phyloP scores from a whole-genome alignment of 1,139 yeast genomes.

The Kodamaea sp. region DNA sequence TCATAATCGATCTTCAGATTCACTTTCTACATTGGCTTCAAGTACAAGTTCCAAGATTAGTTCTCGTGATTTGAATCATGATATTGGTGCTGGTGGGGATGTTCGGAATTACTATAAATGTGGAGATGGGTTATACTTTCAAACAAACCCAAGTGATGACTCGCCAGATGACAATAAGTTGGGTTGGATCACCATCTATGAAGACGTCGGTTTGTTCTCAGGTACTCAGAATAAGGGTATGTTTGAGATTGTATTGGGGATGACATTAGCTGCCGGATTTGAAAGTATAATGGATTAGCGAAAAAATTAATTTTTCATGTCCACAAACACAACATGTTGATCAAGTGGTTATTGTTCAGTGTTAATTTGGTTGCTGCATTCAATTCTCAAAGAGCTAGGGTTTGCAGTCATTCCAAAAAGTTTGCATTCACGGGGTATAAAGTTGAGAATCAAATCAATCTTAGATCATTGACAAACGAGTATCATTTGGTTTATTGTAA shows the following conservation, averaged over 20 bases:
- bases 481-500: constrained; percentile 28
- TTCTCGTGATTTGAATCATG: constrained; percentile 16
- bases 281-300: constrained; percentile 23
- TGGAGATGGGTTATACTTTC: constrained; percentile 53
- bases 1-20: constrained; percentile 5
- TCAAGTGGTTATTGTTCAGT: background rate
- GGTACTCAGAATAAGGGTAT: constrained; percentile 31
- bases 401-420: constrained; percentile 6
- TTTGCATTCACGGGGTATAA: constrained; percentile 33
- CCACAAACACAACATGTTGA: background rate
- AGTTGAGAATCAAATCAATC: constrained; percentile 25
- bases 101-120: constrained; percentile 40
- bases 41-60: constrained; percentile 1
- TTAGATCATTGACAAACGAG: constrained; percentile 13
- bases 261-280: constrained; percentile 53
- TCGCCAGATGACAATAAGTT: constrained; percentile 55
- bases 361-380: background rate
- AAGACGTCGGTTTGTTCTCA: constrained; percentile 32
- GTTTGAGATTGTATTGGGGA: constrained; percentile 54
- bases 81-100: constrained; percentile 30
- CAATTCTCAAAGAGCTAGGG: constrained; percentile 3
- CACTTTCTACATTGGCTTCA: constrained; percentile 3
- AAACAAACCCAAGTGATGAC: constrained; percentile 51
- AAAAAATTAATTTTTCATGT: background rate
- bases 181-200: constrained; percentile 64